Conservation (phyloP, 352 stramenopile species). For the Phytopythium chamaehyphon region DNA sequence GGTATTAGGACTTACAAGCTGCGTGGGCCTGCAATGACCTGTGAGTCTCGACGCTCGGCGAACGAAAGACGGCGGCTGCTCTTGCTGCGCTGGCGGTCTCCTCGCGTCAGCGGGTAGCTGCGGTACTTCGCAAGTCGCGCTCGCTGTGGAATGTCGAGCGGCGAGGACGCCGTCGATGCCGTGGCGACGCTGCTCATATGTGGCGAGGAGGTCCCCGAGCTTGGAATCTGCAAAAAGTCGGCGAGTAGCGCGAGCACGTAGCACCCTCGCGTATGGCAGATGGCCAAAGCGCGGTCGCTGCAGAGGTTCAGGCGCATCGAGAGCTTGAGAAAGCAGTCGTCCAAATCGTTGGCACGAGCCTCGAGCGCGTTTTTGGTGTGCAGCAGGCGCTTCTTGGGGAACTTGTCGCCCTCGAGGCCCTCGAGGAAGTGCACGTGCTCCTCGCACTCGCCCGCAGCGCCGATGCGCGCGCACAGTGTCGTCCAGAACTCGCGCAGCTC, state of each 20-base stretch:
- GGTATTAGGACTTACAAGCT: slow-evolving; percentile 3
- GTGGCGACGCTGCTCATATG: slow-evolving; percentile 8
- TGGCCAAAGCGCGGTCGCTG: slow-evolving; percentile 33
- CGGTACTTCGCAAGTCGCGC: slow-evolving; percentile 17
- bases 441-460: slow-evolving; percentile 29
- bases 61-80: slow-evolving; percentile 32
- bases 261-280: slow-evolving; percentile 41
- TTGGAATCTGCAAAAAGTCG: slow-evolving; percentile 44
- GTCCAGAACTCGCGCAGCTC: slow-evolving; percentile 72
- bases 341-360: slow-evolving; percentile 39
- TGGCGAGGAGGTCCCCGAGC: slow-evolving; percentile 1
- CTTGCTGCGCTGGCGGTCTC: slow-evolving; percentile 12
- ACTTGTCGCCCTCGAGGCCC: slow-evolving; percentile 65
- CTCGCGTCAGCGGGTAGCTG: slow-evolving; percentile 27
- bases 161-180: background rate
- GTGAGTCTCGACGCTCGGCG: slow-evolving; percentile 19
- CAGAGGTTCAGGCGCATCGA: slow-evolving; percentile 68
- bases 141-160: slow-evolving; percentile 6
- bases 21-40: background rate
- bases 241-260: slow-evolving; percentile 35
- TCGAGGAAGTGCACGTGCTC: slow-evolving; percentile 67
- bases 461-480: slow-evolving; percentile 31
- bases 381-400: slow-evolving; percentile 68
- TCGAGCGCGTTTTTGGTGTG: slow-evolving; percentile 67
- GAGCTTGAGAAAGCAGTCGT: slow-evolving; percentile 61